Conservation (phyloP, 768 basidiomycete genomes). For the Auricularia heimuer region DNA sequence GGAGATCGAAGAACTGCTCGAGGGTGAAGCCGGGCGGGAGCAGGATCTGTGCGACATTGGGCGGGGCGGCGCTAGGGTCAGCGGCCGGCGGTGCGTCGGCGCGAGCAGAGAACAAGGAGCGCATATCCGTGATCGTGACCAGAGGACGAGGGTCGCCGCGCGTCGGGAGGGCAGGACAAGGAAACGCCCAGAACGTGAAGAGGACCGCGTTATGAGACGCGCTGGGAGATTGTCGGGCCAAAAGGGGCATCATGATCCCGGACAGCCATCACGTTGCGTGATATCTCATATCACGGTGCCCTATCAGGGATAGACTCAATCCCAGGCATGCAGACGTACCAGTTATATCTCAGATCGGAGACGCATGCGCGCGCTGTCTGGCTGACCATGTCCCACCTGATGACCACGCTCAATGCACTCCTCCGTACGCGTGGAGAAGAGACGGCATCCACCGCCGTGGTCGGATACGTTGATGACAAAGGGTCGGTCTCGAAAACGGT, state of each 20-base stretch:
- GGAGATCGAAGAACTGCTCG: neutral
- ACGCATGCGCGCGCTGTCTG: neutral
- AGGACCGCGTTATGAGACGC: neutral
- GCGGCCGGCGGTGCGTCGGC: neutral
- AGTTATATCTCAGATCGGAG: neutral
- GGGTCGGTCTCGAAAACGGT: slow-evolving; percentile 4
- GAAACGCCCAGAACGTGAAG: neutral
- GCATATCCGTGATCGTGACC: neutral
- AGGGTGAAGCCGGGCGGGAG: neutral
- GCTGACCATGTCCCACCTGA: neutral
- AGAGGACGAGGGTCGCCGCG: neutral
- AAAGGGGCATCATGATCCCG: no score
- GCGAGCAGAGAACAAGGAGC: neutral
- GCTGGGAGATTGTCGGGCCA: neutral
- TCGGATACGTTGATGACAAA: slow-evolving; percentile 8
- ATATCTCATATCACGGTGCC: no score
- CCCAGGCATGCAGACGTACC: neutral
- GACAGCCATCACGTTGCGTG: no score
- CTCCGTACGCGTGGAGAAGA: neutral
- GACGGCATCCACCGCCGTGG: neutral
- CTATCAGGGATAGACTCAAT: no score
- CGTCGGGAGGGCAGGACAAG: neutral
- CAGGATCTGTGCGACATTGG: neutral
- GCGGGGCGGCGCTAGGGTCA: neutral
- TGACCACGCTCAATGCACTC: neutral